A percentile compares a stretch with the other conserved stretches of the same genome.
Evolutionary conservation across 805 yeast species (phyloP).

Genomic region (Pichia insulana): DNA sequence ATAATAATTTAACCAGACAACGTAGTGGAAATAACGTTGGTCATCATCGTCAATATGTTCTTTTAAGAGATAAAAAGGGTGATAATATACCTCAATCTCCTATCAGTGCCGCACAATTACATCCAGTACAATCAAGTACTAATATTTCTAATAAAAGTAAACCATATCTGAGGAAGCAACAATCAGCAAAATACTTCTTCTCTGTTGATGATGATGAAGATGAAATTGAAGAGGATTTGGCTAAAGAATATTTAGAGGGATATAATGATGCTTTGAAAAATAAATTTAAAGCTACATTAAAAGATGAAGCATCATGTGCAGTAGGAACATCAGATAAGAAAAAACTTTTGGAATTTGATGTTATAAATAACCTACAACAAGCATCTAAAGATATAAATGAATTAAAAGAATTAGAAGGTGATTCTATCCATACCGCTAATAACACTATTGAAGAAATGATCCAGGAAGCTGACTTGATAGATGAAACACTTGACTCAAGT

Average conservation of each 20-base stretch:
- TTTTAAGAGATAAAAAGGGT: slow-evolving; percentile 22
- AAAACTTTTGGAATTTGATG: slow-evolving; percentile 23
- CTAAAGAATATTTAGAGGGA: slow-evolving; percentile 60
- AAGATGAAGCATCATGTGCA: neutral
- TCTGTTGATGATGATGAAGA: slow-evolving; percentile 78
- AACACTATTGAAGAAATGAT: neutral
- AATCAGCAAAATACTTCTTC: slow-evolving; percentile 37
- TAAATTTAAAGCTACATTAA: slow-evolving; percentile 21
- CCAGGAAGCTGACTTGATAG: neutral
- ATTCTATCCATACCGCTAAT: slow-evolving; percentile 14
- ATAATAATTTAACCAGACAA: slow-evolving; percentile 11
- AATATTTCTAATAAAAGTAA: slow-evolving; percentile 11
- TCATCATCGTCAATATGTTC: slow-evolving; percentile 27
- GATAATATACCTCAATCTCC: slow-evolving; percentile 11
- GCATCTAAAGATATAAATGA: slow-evolving; percentile 20
- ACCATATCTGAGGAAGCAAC: slow-evolving; percentile 21
- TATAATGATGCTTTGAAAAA: slow-evolving; percentile 58
- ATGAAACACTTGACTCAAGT: neutral
- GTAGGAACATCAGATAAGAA: slow-evolving; percentile 13
- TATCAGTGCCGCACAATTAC: slow-evolving; percentile 11
- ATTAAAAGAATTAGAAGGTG: slow-evolving; percentile 25
- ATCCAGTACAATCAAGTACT: slow-evolving; percentile 8
- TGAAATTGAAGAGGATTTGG: slow-evolving; percentile 56
- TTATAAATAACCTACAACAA: slow-evolving; percentile 17
- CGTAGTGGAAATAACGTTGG: slow-evolving; percentile 15